Conservation (phyloP, 73 alveolate species). For the Urostyla sp. region DNA sequence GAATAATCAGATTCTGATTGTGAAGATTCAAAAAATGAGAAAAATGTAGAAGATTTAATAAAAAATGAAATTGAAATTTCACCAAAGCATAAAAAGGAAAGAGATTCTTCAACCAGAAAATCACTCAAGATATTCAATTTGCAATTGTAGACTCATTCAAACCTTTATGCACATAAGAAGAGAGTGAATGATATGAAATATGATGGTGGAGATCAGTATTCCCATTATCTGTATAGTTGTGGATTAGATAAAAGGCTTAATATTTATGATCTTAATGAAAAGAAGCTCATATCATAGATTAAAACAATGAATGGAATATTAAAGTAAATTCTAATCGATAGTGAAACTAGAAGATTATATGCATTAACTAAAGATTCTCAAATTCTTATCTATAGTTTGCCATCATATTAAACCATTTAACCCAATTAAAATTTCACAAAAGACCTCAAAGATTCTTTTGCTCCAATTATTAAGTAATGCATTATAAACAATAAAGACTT, state of each 20-base stretch:
- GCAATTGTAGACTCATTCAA: slow-evolving; percentile 26
- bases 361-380: slow-evolving; percentile 5
- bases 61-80: neutral
- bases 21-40: neutral
- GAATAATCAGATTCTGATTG: neutral
- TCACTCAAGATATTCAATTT: neutral
- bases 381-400: slow-evolving; percentile 6
- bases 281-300: neutral
- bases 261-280: slow-evolving; percentile 4
- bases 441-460: too few relatives aligned
- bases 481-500: neutral
- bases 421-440: too few relatives aligned
- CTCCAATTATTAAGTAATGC: slow-evolving; percentile 21
- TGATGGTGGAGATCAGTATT: neutral
- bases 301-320: slow-evolving; percentile 18
- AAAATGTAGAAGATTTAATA: neutral
- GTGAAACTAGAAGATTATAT: slow-evolving; percentile 22
- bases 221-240: slow-evolving; percentile 12
- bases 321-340: slow-evolving; percentile 1
- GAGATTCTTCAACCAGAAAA: too few relatives aligned
- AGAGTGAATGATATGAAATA: slow-evolving; percentile 15
- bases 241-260: slow-evolving; percentile 25
- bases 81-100: neutral
- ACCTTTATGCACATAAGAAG: slow-evolving; percentile 35
- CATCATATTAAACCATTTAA: too few relatives aligned